A percentile compares a stretch with the other conserved stretches of the same genome.
These are phyloP conservation scores for Pichia sp. DNA, from an alignment of 1,139 yeast species.

Conservation along the genomic window DNA sequence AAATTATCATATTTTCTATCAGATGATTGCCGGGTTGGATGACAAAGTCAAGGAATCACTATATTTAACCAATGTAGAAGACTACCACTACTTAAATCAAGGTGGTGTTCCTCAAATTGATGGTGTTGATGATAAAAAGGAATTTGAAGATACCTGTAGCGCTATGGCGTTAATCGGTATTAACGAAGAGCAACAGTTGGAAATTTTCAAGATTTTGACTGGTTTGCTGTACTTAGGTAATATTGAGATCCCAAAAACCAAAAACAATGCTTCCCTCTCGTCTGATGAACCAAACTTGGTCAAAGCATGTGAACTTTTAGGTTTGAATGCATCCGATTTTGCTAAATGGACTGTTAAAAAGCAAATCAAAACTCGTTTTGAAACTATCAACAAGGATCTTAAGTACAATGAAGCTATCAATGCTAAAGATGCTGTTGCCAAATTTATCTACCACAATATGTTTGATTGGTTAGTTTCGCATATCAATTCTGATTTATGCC, in stretches of 20 bases:
- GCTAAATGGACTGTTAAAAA: conserved; percentile 93
- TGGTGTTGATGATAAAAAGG: conserved; percentile 77
- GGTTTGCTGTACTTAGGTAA: conserved; percentile 93
- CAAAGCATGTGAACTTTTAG: conserved; percentile 80
- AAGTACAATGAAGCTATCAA: conserved; percentile 81
- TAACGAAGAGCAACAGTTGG: conserved; percentile 45
- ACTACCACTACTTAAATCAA: conserved; percentile 79
- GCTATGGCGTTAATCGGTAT: conserved; percentile 82
- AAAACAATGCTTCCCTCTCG: conserved; percentile 74
- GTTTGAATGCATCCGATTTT: conserved; percentile 64
- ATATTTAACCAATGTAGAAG: conserved; percentile 55
- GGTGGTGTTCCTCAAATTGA: conserved; percentile 72
- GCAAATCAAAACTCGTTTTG: conserved; percentile 88
- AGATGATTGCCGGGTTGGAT: conserved; percentile 70
- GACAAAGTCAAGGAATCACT: conserved; percentile 50
- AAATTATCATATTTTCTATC: conserved; percentile 94
- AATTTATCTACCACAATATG: conserved; percentile 83
- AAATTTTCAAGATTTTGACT: conserved; percentile 73
- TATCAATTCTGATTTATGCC: conserved; percentile 76
- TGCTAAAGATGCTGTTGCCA: conserved; percentile 93
- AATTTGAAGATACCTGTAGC: conserved; percentile 63
- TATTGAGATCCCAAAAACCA: conserved; percentile 77
- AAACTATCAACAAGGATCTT: conserved; percentile 80
- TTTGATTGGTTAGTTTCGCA: conserved; percentile 92
- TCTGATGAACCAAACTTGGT: conserved; percentile 82